A percentile compares a stretch with the other conserved stretches of the same genome.
phyloP scores from a whole-genome alignment of 805 yeast species.

The Lipomyces yamanashiensis region DNA sequence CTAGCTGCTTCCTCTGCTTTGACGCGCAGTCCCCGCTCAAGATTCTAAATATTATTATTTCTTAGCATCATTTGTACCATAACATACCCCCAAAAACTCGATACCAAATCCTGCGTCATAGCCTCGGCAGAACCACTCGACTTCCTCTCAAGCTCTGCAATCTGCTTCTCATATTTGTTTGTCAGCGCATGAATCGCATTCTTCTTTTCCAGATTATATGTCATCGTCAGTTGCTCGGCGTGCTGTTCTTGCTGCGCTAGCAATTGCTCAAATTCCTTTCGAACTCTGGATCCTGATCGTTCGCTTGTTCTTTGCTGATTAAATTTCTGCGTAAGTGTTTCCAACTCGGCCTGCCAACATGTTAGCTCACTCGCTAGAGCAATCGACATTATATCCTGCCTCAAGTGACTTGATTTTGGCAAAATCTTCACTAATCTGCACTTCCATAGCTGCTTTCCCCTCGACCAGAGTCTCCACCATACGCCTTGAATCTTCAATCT shows the following conservation, averaged over 20 bases:
- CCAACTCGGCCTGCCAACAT: background rate
- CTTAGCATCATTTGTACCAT: background rate
- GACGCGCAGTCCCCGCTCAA: slow-evolving; percentile 7
- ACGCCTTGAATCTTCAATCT: background rate
- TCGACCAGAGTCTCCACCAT: background rate
- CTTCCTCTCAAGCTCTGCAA: slow-evolving; percentile 2
- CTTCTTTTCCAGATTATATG: slow-evolving; percentile 9
- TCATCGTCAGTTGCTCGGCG: slow-evolving; percentile 3
- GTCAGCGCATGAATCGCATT: slow-evolving; percentile 15
- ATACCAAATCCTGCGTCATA: slow-evolving; percentile 9
- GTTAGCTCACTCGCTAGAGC: background rate
- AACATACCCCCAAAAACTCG: background rate
- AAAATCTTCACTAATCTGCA: background rate
- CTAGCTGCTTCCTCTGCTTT: slow-evolving; percentile 6
- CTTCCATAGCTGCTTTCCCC: background rate
- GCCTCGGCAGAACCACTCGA: background rate
- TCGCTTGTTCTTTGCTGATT: background rate
- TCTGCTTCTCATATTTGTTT: slow-evolving; percentile 12
- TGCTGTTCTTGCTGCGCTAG: slow-evolving; percentile 14
- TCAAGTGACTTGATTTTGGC: background rate
- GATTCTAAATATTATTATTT: background rate
- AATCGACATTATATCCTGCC: background rate
- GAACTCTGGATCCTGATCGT: background rate
- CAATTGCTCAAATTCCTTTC: slow-evolving; percentile 1
- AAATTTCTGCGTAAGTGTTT: background rate